These are phyloP conservation scores for Kernera saxatilis DNA, from an alignment of 345 rosid species.

Conservation along the genomic window DNA sequence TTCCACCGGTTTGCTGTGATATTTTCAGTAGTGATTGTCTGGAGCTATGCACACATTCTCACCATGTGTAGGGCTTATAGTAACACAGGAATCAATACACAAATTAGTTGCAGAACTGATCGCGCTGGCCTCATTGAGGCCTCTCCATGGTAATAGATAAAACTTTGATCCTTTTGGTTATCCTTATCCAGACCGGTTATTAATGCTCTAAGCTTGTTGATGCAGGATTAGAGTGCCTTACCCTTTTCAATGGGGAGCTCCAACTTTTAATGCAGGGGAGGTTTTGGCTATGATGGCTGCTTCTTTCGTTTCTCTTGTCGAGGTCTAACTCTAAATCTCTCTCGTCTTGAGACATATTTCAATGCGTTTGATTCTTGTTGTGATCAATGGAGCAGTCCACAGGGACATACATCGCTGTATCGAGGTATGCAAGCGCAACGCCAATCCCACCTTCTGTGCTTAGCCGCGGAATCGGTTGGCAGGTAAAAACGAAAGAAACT, in stretches of 20 bases:
- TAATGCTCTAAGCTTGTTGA: not conserved
- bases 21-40: conserved; percentile 67
- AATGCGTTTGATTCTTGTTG: not conserved
- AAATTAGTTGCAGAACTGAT: conserved; percentile 72
- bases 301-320: conserved; percentile 84
- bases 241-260: conserved; percentile 97
- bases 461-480: conserved; percentile 97
- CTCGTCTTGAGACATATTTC: not conserved
- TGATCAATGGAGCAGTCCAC: conserved; percentile 55
- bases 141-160: conserved; percentile 63
- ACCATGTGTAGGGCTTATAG: conserved; percentile 83
- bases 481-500: conserved; percentile 63
- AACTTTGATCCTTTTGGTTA: not conserved
- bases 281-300: conserved; percentile 86
- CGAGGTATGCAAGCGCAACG: conserved; percentile 93
- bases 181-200: not conserved
- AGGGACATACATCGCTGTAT: conserved; percentile 72
- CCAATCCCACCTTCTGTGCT: conserved; percentile 87
- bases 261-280: conserved; percentile 89
- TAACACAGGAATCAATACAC: conserved; percentile 52
- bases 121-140: conserved; percentile 71
- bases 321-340: conserved; percentile 36
- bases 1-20: conserved; percentile 84
- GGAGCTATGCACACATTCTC: conserved; percentile 80
- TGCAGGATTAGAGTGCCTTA: conserved; percentile 89